A percentile compares a stretch with the other conserved stretches of the same genome.
phyloP scores from a whole-genome alignment of 345 rosid species.

The Ceriops decandra region DNA sequence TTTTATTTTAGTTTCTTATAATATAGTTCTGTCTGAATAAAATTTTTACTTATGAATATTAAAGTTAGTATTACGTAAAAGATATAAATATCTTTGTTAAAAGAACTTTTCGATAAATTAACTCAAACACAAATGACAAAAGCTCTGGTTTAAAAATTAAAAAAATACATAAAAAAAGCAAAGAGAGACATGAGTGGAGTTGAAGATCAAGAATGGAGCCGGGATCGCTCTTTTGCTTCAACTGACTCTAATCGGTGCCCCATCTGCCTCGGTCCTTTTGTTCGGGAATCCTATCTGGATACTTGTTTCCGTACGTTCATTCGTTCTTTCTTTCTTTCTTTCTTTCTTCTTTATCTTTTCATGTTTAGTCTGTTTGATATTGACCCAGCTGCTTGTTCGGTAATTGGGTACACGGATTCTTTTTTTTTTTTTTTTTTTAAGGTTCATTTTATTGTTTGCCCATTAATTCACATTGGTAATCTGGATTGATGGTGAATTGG shows the following conservation, averaged over 20 bases:
- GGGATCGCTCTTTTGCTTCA: slow-evolving; percentile 15
- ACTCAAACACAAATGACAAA: too few species aligned
- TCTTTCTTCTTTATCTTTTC: not conserved
- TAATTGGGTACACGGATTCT: not conserved
- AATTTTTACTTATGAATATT: too few species aligned
- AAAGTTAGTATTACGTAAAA: too few species aligned
- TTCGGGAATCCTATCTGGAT: slow-evolving; percentile 68
- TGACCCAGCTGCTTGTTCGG: not conserved
- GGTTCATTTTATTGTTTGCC: too few species aligned
- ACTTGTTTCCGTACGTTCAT: slow-evolving; percentile 68
- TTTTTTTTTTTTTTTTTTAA: too few species aligned
- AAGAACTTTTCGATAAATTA: too few species aligned
- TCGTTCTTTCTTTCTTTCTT: slow-evolving; percentile 18
- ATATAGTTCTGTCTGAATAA: too few species aligned
- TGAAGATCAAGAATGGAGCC: slow-evolving; percentile 8
- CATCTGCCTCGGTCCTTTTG: slow-evolving; percentile 61
- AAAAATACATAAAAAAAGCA: too few species aligned
- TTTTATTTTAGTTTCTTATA: too few species aligned
- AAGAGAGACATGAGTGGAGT: not conserved
- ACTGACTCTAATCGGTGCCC: slow-evolving; percentile 56
- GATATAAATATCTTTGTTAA: too few species aligned
- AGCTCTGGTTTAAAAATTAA: too few species aligned
- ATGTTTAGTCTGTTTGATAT: not conserved
- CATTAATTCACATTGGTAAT: too few species aligned
- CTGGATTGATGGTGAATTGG: not conserved